These are phyloP conservation scores for Solanum hybrid DNA, from an alignment of 305 asterid species.

Conservation along the genomic window DNA sequence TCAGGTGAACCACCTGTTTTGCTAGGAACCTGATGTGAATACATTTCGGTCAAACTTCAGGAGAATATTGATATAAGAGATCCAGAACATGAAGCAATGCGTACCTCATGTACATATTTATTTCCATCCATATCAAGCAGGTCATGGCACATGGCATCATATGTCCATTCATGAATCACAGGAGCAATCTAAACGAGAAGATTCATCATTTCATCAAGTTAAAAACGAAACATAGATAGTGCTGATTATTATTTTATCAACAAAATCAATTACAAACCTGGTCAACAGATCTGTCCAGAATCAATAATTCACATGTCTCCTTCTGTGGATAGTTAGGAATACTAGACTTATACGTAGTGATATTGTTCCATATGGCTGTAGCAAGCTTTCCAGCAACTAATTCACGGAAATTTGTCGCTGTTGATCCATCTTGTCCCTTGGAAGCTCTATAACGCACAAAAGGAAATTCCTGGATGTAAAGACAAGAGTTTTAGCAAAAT, in stretches of 20 bases:
- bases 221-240: not conserved
- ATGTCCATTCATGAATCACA: slow-evolving; percentile 96
- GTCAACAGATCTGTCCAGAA: slow-evolving; percentile 92
- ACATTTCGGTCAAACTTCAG: not conserved
- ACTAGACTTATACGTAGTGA: slow-evolving; percentile 54
- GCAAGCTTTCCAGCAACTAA: slow-evolving; percentile 81
- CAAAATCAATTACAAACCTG: slow-evolving; percentile 37
- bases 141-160: slow-evolving; percentile 98
- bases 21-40: slow-evolving; percentile 56
- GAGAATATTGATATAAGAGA: not conserved
- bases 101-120: slow-evolving; percentile 84
- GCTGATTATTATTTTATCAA: not conserved
- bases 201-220: not conserved
- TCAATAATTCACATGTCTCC: slow-evolving; percentile 92
- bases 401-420: slow-evolving; percentile 34
- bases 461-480: slow-evolving; percentile 75
- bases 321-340: slow-evolving; percentile 74
- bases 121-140: slow-evolving; percentile 88
- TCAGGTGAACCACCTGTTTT: slow-evolving; percentile 81
- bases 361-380: slow-evolving; percentile 59
- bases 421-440: slow-evolving; percentile 38
- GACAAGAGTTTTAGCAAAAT: slow-evolving; percentile 1
- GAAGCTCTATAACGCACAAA: slow-evolving; percentile 70
- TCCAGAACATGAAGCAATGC: slow-evolving; percentile 8
- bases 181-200: slow-evolving; percentile 75